Evolutionary conservation across 1,284 basidiomycete genomes (phyloP).

Genomic region (Peniophora sp.): DNA sequence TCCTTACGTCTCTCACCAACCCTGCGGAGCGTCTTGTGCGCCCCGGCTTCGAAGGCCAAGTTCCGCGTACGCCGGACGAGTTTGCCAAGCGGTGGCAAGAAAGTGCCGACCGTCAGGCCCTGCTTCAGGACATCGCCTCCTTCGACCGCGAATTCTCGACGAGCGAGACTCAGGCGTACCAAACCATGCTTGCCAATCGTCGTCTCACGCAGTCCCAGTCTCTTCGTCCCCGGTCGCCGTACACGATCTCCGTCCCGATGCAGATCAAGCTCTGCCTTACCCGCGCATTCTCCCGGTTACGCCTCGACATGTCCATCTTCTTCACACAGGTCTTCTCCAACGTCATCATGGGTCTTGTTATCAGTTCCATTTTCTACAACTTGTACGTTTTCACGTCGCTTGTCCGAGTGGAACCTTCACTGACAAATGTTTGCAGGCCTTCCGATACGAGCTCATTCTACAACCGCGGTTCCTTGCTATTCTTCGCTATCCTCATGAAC

Average conservation of each 20-base stretch:
- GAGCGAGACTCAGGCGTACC: conserved; percentile 23
- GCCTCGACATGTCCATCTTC: conserved; percentile 30
- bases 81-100: conserved; percentile 37
- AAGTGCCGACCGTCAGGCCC: conserved; percentile 19
- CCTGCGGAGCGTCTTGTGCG: conserved; percentile 47
- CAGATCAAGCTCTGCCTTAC: conserved; percentile 50
- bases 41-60: conserved; percentile 33
- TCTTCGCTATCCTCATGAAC: conserved; percentile 22
- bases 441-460: conserved; percentile 37
- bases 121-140: conserved; percentile 26
- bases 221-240: conserved; percentile 26
- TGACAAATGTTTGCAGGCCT: too few species aligned
- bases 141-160: conserved; percentile 29
- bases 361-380: conserved; percentile 46
- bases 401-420: too few species aligned
- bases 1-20: conserved; percentile 54
- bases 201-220: conserved; percentile 1
- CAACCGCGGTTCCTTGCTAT: conserved; percentile 33
- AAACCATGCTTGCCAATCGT: conserved; percentile 23
- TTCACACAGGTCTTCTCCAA: conserved; percentile 13
- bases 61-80: conserved; percentile 57
- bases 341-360: conserved; percentile 27
- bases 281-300: conserved; percentile 50
- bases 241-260: conserved; percentile 42
- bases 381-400: conserved; percentile 18